Evolutionary conservation across 140 eudicot genomes (phyloP).

Genomic region (Ambrosia hybrid): DNA sequence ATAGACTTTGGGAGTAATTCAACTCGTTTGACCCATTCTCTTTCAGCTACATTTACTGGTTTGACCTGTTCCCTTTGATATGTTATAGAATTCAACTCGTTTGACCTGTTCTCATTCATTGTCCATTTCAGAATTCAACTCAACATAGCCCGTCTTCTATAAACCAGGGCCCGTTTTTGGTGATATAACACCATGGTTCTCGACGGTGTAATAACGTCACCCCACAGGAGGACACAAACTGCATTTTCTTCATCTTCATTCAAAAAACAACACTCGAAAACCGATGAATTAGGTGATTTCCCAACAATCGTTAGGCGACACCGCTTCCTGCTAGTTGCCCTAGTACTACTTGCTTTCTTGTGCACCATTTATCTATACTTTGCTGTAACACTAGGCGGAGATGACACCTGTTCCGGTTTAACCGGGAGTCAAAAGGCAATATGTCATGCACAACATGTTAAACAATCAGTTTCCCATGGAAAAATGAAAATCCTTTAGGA

Average conservation of each 20-base stretch:
- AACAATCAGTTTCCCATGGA: slow-evolving; percentile 44
- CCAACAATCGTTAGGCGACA: slow-evolving; percentile 55
- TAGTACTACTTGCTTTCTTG: slow-evolving; percentile 43
- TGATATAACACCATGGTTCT: slow-evolving; percentile 36
- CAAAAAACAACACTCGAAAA: slow-evolving; percentile 33
- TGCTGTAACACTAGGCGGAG: slow-evolving; percentile 52
- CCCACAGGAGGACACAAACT: slow-evolving; percentile 44
- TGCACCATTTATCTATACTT: slow-evolving; percentile 66
- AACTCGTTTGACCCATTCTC: too few species aligned
- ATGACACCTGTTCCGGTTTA: slow-evolving; percentile 41
- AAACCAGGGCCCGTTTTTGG: neutral
- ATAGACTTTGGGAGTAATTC: too few species aligned
- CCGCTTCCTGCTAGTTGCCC: slow-evolving; percentile 57
- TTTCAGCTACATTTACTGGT: too few species aligned
- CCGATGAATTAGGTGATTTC: slow-evolving; percentile 49
- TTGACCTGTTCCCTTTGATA: neutral
- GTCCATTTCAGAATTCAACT: slow-evolving; percentile 16
- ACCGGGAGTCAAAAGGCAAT: slow-evolving; percentile 40
- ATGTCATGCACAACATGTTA: slow-evolving; percentile 47
- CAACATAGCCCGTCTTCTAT: slow-evolving; percentile 5
- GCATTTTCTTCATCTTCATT: slow-evolving; percentile 33
- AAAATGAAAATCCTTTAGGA: slow-evolving; percentile 39
- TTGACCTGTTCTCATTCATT: neutral
- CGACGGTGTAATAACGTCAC: slow-evolving; percentile 41
- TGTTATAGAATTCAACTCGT: too few species aligned